Evolutionary conservation across 768 basidiomycete species (phyloP).

Genomic region (Mycena floridula): DNA sequence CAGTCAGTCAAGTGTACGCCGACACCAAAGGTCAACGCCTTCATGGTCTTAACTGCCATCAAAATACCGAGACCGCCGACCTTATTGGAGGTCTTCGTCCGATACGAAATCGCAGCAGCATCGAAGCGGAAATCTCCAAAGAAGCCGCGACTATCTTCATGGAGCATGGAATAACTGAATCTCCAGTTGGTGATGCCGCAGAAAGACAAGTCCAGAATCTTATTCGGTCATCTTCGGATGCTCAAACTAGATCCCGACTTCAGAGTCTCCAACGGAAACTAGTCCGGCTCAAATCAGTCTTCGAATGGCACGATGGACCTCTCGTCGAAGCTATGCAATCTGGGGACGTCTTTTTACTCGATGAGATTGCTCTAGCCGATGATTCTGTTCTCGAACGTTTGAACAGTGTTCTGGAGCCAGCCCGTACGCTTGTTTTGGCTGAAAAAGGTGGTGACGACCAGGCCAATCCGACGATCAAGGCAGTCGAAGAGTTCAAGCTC

Average conservation of each 20-base stretch:
- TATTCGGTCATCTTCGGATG: constrained; percentile 18
- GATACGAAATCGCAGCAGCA: constrained; percentile 62
- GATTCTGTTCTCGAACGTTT: constrained; percentile 96
- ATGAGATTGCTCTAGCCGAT: constrained; percentile 96
- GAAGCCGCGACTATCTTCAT: constrained; percentile 37
- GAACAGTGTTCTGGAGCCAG: constrained; percentile 95
- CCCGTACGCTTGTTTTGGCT: constrained; percentile 82
- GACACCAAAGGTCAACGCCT: constrained; percentile 55
- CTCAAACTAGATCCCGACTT: constrained; percentile 25
- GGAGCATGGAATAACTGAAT: constrained; percentile 30
- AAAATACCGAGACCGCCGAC: constrained; percentile 97
- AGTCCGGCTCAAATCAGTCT: constrained; percentile 62
- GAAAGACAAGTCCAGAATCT: constrained; percentile 12
- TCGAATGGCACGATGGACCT: constrained; percentile 98
- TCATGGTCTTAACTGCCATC: constrained; percentile 86
- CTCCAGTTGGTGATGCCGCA: constrained; percentile 7
- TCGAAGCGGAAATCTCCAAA: constrained; percentile 42
- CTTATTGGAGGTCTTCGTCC: constrained; percentile 92
- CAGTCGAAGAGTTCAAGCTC: constrained; percentile 71
- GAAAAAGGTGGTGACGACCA: constrained; percentile 80
- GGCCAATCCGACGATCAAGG: constrained; percentile 61
- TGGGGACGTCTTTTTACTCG: constrained; percentile 85
- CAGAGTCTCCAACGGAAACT: constrained; percentile 38
- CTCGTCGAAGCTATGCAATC: constrained; percentile 84
- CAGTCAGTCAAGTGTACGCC: constrained; percentile 88